Base-by-base conservation (phyloP, 2,329 filamentous ascomycete species). In the Colletotrichum abscissum region DNA sequence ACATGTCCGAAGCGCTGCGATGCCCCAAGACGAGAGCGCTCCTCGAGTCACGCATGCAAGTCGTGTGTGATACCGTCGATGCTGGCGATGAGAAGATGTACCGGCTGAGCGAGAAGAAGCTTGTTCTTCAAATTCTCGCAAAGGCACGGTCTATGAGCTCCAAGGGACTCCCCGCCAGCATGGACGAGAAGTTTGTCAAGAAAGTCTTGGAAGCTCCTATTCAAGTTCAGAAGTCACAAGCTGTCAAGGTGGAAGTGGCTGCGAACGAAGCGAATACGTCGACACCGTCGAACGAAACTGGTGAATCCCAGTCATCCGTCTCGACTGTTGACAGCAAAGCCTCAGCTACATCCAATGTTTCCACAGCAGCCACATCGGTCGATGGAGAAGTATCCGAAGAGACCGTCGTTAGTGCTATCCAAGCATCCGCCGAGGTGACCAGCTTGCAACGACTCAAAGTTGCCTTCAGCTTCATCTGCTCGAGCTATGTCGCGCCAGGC, bases 11-110 rank as follows among this genome's bases (percentile, higher is more conserved):
- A 58, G 83, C 94, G 1, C 76, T 94, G 60, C 81, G 83, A 56
- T 86, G 84, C 79, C 81, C 79, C 66, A 83, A 84, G 71, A 84
- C 86, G 78, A 87, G 85, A 73, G 81, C 76, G 2, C 83, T 87
- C 38, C 80, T 97, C 1, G 91, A 94, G 78, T 82, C 86, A 12
- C 88, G 94, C 46, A 92, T 97, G 84, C 87, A 86, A 1, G 87
- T 85, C 1, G 87, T 97, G 5, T 97, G 95, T 82, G 95, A 98
- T 78, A 92, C 89, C 0, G 93, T 97, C 12, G 93, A 97, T 42
- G 94, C 93, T 1, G 94, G 93, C 16, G 94, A 94, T 73, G 95
- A 98, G 81, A 90, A 85, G 67, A 95, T 98, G 94, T 98, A 93
- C 82, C 91, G 95, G 14, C 84, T 97, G 28, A 97, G 88, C 77